Base-by-base conservation (phyloP, 176 grass and related monocot genomes). In the Saccharum spontaneum region DNA sequence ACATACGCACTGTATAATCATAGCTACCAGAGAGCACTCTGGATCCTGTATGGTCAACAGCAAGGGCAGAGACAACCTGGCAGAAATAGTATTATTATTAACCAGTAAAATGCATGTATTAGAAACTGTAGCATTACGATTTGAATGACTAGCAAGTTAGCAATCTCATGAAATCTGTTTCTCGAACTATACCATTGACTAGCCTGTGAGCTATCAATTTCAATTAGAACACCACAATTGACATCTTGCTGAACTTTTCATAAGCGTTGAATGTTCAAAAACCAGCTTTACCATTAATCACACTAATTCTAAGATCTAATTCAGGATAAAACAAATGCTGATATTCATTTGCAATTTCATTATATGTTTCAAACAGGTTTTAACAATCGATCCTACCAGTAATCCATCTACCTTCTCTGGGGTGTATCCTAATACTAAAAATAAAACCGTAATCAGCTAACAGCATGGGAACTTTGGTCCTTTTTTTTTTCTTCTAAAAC, bases 41-140 rank as follows among this genome's bases (percentile, higher is more conserved):
- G 36, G 96, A 98, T 89, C 96, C 96, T 43, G 93, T 94, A 83
- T 95, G 96, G 61, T 98, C 96, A 89, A 98, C 91, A 79, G 96
- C 96, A 84, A 98, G 91, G 84, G 93, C 83, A 34, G 96, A 95
- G 82, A 95, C 86, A 89, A 98, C 96, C 96, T 98, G 77, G 38
- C 75, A 76, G 62, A 72, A 64, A 65, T 79, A 59, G 24, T 50
- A 8, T 72, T 22, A 85, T 89, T 69, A 49, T 81, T 46, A 87
- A 48, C 88, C 39, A 67, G 66, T 43, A 40, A 48, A 61, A 55
- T 74, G n/a, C 78, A 67, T 76, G 37, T 49, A 55, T 13, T 26
- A 18, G 1, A 67, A 43, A 79, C 16, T 78, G 46, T 30, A 83
- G 46, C n/a, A 75, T 9, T 7, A 31, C 22, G 7, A 13, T 3